Base-by-base conservation (phyloP, 2,329 filamentous ascomycete species). In the Xylaria sp. region DNA sequence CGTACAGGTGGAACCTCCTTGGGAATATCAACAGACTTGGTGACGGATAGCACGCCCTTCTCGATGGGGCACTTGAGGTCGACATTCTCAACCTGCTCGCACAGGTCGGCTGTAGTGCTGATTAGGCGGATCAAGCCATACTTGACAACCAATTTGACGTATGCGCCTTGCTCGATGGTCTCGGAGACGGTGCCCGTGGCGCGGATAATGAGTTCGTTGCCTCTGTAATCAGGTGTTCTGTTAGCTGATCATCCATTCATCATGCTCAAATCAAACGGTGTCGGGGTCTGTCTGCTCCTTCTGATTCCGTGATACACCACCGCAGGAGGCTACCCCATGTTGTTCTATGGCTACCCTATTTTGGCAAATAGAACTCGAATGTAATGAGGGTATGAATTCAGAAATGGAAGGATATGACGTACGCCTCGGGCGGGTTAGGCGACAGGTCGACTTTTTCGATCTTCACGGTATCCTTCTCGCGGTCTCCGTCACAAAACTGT, bases 111-210 rank as follows among this genome's bases (percentile, higher is more conserved):
- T 73, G 86, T 88, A 73, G 92, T 92, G 80, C 88, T 93, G 81
- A 99, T 89, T 72, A 99, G 88, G 64, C 90, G 92, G 80, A 99
- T 97, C 73, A 97, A 86, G 69, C 95, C 95, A 81, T 97, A 97
- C 83, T 97, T 97, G 82, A 99, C 95, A 73, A 90, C 87, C 48
- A 99, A 80, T 57, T 91, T 85, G 71, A 97, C 91, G 75, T 92
- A 93, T 68, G 95, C 93, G 67, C 93, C 95, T 67, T 93, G 80
- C 64, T 89, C 87, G 72, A 99, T 89, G 60, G 86, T 82, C 77
- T 97, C 82, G 74, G 86, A 87, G 72, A 98, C 87, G n/a, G 83
- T 88, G 66, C 95, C 96, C 38, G 83, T 85, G 56, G 94, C 96
- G 72, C 89, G 88, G 83, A 99, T 97, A 67, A 86, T 84, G 63